Evolutionary conservation across 208 protist genomes (phyloP).

Genomic region (Acanthamoeba castellanii): DNA sequence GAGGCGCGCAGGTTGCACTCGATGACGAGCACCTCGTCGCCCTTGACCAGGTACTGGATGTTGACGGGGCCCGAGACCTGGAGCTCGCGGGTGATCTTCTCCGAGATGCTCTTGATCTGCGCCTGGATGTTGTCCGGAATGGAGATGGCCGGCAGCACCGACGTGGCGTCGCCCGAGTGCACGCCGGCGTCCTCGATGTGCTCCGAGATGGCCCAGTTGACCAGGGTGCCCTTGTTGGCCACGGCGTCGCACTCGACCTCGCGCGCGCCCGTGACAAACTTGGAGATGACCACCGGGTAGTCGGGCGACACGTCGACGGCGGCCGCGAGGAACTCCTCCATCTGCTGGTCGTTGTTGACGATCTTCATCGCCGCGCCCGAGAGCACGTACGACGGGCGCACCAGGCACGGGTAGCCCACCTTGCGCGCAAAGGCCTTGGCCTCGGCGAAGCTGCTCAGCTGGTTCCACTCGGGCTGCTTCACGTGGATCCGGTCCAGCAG

Average conservation of each 20-base stretch:
- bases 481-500: conserved; percentile 92
- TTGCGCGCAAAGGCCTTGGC: conserved; percentile 93
- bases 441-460: conserved; percentile 93
- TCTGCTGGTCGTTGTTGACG: conserved; percentile 89
- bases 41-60: conserved; percentile 96
- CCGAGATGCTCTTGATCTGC: conserved; percentile 63
- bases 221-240: conserved; percentile 92
- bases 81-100: conserved; percentile 65
- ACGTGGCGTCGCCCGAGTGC: conserved; percentile 88
- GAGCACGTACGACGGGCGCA: conserved; percentile 94
- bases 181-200: conserved; percentile 98
- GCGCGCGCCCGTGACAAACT: conserved; percentile 96
- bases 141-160: conserved; percentile 20
- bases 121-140: conserved; percentile 11
- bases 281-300: conserved; percentile 85
- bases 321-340: conserved; percentile 96
- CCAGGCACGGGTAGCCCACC: conserved; percentile 93
- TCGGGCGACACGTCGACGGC: conserved; percentile 98
- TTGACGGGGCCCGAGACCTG: conserved; percentile 89
- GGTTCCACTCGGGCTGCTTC: conserved; percentile 97
- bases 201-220: conserved; percentile 93
- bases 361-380: conserved; percentile 25
- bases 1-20: conserved; percentile 97
- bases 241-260: conserved; percentile 99
- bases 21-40: conserved; percentile 89